Percentiles rank a stretch among this genome's conserved stretches.
phyloP scores from a whole-genome alignment of 169 alveolate species.

The Cryptosporidium canis region DNA sequence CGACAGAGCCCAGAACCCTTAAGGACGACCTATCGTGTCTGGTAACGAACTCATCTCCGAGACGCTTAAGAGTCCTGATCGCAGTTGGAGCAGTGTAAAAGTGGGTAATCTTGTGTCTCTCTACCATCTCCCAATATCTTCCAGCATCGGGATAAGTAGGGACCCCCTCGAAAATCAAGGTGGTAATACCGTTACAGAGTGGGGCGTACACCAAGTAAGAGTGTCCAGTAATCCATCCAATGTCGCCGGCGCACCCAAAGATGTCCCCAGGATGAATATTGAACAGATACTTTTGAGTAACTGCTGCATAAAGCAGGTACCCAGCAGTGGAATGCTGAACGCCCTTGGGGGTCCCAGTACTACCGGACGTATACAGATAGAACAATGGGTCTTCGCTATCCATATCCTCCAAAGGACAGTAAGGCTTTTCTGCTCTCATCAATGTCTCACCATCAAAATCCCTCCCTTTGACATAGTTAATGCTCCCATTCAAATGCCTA shows the following conservation, averaged over 20 bases:
- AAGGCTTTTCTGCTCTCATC: slow-evolving; percentile 87
- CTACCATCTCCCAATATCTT: slow-evolving; percentile 87
- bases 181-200: slow-evolving; percentile 91
- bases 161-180: slow-evolving; percentile 92
- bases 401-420: slow-evolving; percentile 92
- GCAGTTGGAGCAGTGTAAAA: slow-evolving; percentile 99
- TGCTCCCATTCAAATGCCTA: slow-evolving; percentile 79
- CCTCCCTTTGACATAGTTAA: slow-evolving; percentile 79
- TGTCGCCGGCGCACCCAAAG: slow-evolving; percentile 94
- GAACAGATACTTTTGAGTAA: slow-evolving; percentile 89
- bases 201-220: slow-evolving; percentile 95
- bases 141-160: slow-evolving; percentile 96
- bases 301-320: slow-evolving; percentile 87
- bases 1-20: slow-evolving; percentile 87
- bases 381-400: slow-evolving; percentile 94
- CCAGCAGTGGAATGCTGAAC: slow-evolving; percentile 94
- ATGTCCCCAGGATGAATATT: slow-evolving; percentile 89
- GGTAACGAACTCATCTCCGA: slow-evolving; percentile 80
- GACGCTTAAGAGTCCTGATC: slow-evolving; percentile 88
- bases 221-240: slow-evolving; percentile 99
- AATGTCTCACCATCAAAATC: slow-evolving; percentile 87
- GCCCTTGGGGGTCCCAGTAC: slow-evolving; percentile 97
- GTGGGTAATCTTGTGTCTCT: slow-evolving; percentile 90
- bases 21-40: slow-evolving; percentile 80
- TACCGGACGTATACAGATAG: slow-evolving; percentile 95